Evolutionary conservation across 768 basidiomycete species (phyloP), one percentile per base, ranked within the genome.

Genomic region (Suillus paluster): DNA sequence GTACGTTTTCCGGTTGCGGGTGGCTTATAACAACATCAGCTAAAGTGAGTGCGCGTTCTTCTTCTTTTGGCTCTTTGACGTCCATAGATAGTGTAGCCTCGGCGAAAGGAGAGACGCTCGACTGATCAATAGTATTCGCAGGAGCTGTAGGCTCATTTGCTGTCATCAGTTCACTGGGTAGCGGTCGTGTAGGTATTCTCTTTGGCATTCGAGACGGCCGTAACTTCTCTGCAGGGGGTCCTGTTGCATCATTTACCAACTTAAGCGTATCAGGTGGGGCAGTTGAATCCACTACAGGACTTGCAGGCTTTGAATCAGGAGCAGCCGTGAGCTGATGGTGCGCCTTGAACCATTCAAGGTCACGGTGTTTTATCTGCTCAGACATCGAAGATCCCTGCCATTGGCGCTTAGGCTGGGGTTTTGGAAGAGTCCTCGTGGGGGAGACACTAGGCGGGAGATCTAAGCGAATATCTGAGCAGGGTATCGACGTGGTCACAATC

Each of bases 331-430:
- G 21, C 30, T 64, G 74, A 23, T 60, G 63, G 0, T 60, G 38
- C 0, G 67, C 59, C 46, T 66, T 75, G 30, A 67, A 76, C 67
- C 70, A 75, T 45, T 73, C 67, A 42, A 75, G 64, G 44, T 75
- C 73, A 41, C 73, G 73, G 15, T 72, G 67, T 38, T 67, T 48
- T 15, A 76, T 62, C 10, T 64, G 65, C 19, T 71, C 68, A 8
- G 67, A 36, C 34, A 75, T 63, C 23, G 70, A 68, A 4, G 65
- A 59, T 61, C 21, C 23, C 53, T 55, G 66, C 41, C 66, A 64
- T 34, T 41, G 34, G 27, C 73, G 73, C 49, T 66, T 75, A 14
- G 75, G 73, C 4, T 75, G 70, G 42, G 68, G 75, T 23, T 66
- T 74, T 15, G 55, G 33, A 8, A 57, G 14, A 25, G 9, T 21